Conservation (phyloP, 345 rosid genomes). For the Arabis alpina region DNA sequence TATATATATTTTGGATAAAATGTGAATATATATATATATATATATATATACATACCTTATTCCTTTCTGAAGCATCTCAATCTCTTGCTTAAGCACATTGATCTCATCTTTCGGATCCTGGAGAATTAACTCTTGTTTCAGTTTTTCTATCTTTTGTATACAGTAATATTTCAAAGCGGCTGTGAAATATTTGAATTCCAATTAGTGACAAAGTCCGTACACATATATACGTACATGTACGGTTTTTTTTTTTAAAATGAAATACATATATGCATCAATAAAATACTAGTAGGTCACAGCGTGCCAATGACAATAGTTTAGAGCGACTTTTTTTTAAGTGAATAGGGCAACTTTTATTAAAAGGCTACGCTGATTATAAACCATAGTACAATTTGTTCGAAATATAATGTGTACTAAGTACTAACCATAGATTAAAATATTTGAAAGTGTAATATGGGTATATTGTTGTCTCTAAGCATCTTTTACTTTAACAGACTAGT, state of each 20-base stretch:
- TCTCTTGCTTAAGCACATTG: conserved; percentile 70
- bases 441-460: conserved; percentile 5
- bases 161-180: not conserved
- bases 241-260: not conserved
- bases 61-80: conserved; percentile 73
- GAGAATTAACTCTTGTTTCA: conserved; percentile 5
- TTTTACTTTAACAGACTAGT: conserved; percentile 37
- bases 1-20: too few relatives aligned
- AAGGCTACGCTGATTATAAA: conserved; percentile 27
- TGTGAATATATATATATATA: too few relatives aligned
- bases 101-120: conserved; percentile 72
- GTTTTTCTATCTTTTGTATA: conserved; percentile 8
- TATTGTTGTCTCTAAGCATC: conserved; percentile 35
- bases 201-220: conserved; percentile 13
- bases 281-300: conserved; percentile 8
- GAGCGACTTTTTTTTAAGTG: conserved; percentile 22
- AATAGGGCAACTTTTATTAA: conserved; percentile 11
- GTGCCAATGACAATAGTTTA: conserved; percentile 12
- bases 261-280: conserved; percentile 8
- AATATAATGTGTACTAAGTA: conserved; percentile 3
- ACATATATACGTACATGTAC: not conserved
- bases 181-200: not conserved
- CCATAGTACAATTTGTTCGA: conserved; percentile 21
- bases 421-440: not conserved
- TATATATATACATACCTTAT: conserved; percentile 50